Evolutionary conservation across 1,139 yeast species (phyloP).

Genomic region (Diutina sp.): DNA sequence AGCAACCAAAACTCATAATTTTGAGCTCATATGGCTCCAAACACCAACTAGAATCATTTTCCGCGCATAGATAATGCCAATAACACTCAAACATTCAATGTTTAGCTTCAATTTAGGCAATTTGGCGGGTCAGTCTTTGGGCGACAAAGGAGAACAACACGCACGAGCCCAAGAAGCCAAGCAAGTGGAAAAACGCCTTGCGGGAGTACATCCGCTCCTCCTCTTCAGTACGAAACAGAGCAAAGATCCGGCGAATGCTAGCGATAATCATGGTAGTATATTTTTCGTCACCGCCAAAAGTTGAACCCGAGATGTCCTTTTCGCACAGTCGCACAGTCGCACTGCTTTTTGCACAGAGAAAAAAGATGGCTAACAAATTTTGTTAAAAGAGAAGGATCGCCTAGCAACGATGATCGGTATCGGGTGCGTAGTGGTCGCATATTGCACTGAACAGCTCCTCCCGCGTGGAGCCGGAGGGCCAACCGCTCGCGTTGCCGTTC

Average conservation of each 20-base stretch:
- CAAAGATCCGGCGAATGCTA: constrained; percentile 63
- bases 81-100: too few species aligned
- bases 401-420: constrained; percentile 66
- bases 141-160: constrained; percentile 66
- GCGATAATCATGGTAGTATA: constrained; percentile 35
- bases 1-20: too few species aligned
- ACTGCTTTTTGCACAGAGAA: background rate
- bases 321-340: background rate
- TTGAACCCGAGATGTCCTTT: background rate
- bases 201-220: constrained; percentile 72
- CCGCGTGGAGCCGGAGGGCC: constrained; percentile 22
- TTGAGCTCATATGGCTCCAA: too few species aligned
- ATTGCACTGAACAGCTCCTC: constrained; percentile 64
- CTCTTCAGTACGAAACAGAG: constrained; percentile 75
- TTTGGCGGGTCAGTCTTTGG: background rate
- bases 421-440: constrained; percentile 63
- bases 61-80: too few species aligned
- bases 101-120: too few species aligned
- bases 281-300: background rate
- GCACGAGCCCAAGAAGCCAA: constrained; percentile 74
- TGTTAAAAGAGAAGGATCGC: constrained; percentile 15
- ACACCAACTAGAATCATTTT: too few species aligned
- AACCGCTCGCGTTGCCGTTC: constrained; percentile 64
- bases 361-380: background rate
- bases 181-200: constrained; percentile 66